Base-by-base conservation (phyloP, 768 basidiomycete genomes). In the Tylopilus vinaceipallidus region DNA sequence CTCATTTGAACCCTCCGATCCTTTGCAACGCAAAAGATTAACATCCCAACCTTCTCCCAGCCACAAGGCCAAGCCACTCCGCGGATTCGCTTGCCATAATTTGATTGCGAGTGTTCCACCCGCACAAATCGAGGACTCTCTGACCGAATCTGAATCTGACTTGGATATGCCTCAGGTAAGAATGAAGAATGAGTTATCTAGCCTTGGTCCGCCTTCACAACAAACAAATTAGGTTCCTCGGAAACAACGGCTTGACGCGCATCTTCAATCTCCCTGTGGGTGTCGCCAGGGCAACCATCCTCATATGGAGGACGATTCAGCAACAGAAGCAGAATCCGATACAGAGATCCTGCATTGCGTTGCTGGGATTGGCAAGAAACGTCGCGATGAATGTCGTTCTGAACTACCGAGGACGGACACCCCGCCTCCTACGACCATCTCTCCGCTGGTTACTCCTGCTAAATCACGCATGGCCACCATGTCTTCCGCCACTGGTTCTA, bases 241-340 rank as follows among this genome's bases (percentile, higher is more conserved):
- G 33, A 52, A 24, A 10, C 39, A 34, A 4, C 33, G 34, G 6
- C 27, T 19, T 40, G 41, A 48, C 13, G 16, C 27, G 13, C 23
- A 17, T 48, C 22, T 34, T 38, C 33, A 26, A n/a, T 26, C 23
- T 23, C 33, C 22, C 16, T 16, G 40, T 32, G 39, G 44, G 40
- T 35, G 12, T 6, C 7, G 37, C 13, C 37, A 20, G 19, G 30
- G 16, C 7, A 20, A 36, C 22, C 30, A 44, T 42, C n/a, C 43
- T 16, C 12, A 29, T n/a, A 14, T 1, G 11, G 57, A 55, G 17
- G 62, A 66, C 29, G 66, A 66, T 23, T 68, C 66, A 17, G 60
- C 52, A 17, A 68, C 66, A 4, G 66, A 68, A 47, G 59, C 70
- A 29, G 68, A 71, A 39, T 70, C 68, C 16, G 68, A 68, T 20